A percentile compares a stretch with the other conserved stretches of the same genome.
Evolutionary conservation across 169 alveolate species (phyloP).

Genomic region (Eimeria sp.): DNA sequence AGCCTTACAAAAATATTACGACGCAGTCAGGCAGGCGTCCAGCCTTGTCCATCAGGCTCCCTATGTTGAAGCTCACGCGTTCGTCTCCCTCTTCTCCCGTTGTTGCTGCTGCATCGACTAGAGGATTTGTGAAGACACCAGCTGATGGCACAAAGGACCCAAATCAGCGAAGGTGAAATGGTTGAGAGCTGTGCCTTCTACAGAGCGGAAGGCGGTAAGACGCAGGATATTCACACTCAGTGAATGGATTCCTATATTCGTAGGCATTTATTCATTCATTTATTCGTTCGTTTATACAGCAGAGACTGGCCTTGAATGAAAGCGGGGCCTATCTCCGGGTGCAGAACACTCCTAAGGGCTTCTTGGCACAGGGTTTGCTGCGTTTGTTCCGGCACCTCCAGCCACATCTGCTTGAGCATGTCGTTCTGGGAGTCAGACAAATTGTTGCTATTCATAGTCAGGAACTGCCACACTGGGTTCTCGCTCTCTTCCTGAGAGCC

Average conservation of each 20-base stretch:
- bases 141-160: neutral
- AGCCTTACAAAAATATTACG: constrained; percentile 57
- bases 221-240: neutral
- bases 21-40: constrained; percentile 70
- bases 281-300: neutral
- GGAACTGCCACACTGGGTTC: constrained; percentile 36
- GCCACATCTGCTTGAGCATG: constrained; percentile 14
- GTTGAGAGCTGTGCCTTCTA: neutral
- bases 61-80: neutral
- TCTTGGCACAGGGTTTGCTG: constrained; percentile 31
- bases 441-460: neutral
- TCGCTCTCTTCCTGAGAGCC: neutral
- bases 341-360: constrained; percentile 41
- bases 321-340: constrained; percentile 42
- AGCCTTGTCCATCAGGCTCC: constrained; percentile 60
- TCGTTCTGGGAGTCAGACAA: neutral
- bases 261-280: too few relatives aligned
- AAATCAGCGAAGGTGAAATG: neutral
- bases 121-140: constrained; percentile 29
- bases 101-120: constrained; percentile 4
- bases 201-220: neutral
- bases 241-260: too few relatives aligned
- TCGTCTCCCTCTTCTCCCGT: constrained; percentile 5
- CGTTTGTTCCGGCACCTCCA: neutral
- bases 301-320: constrained; percentile 46